Conservation (phyloP, 352 stramenopile genomes). For the Peronospora farinosa region DNA sequence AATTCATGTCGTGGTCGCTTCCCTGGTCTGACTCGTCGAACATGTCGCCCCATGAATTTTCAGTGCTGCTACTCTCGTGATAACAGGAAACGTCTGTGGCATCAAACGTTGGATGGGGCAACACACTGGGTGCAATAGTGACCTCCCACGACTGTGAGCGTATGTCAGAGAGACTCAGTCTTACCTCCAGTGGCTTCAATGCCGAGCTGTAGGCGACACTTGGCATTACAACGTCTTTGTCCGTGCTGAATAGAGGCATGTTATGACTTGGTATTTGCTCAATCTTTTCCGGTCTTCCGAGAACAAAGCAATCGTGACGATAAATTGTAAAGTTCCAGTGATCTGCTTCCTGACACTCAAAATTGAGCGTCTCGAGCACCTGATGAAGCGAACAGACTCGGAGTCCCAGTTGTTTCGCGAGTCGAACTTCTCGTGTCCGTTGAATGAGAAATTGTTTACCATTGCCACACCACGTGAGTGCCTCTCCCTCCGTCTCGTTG, state of each 20-base stretch:
- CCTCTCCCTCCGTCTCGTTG: slow-evolving; percentile 6
- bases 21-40: slow-evolving; percentile 7
- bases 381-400: slow-evolving; percentile 19
- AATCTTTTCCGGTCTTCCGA: slow-evolving; percentile 14
- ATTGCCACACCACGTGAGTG: slow-evolving; percentile 18
- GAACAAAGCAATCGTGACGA: slow-evolving; percentile 21
- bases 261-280: slow-evolving; percentile 7
- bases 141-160: slow-evolving; percentile 29
- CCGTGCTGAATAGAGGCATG: not conserved
- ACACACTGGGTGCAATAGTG: slow-evolving; percentile 31
- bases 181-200: slow-evolving; percentile 51
- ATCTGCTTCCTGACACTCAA: slow-evolving; percentile 17
- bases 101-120: slow-evolving; percentile 18
- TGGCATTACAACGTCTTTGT: slow-evolving; percentile 23
- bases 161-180: slow-evolving; percentile 30
- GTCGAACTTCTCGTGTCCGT: slow-evolving; percentile 4
- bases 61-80: slow-evolving; percentile 1
- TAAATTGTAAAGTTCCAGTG: slow-evolving; percentile 15
- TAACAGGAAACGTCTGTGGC: slow-evolving; percentile 2
- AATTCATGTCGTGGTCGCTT: slow-evolving; percentile 28
- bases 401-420: slow-evolving; percentile 18
- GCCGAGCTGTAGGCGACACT: slow-evolving; percentile 31
- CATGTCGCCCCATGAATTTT: slow-evolving; percentile 4
- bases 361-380: slow-evolving; percentile 19
- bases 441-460: slow-evolving; percentile 19